Conservation (phyloP, 305 asterid species). For the Fraxinus baroniana region DNA sequence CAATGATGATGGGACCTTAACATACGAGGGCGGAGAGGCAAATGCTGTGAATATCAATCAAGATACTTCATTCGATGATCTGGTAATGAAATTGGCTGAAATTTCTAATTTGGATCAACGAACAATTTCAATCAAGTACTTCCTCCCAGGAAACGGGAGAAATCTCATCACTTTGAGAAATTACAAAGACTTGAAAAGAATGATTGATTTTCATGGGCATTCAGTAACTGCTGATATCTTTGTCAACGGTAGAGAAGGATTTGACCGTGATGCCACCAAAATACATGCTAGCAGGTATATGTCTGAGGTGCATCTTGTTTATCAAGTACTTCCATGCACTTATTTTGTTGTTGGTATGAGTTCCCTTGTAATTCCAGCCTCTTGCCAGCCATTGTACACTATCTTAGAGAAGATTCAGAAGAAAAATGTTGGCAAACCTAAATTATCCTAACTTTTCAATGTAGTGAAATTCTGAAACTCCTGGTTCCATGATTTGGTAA, state of each 20-base stretch:
- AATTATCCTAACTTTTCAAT: constrained; percentile 1
- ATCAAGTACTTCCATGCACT: constrained; percentile 12
- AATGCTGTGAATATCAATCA: constrained; percentile 71
- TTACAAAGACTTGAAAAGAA: constrained; percentile 78
- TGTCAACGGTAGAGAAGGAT: constrained; percentile 66
- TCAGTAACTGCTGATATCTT: constrained; percentile 86
- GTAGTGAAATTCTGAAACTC: not conserved
- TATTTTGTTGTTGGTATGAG: not conserved
- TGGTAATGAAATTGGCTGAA: constrained; percentile 74
- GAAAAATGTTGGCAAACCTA: not conserved
- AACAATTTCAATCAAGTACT: constrained; percentile 72
- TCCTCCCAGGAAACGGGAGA: constrained; percentile 85
- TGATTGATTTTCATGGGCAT: constrained; percentile 79
- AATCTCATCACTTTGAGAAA: constrained; percentile 68
- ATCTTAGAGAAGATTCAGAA: constrained; percentile 5
- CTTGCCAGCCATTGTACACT: constrained; percentile 3
- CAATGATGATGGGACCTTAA: constrained; percentile 63
- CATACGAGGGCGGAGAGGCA: constrained; percentile 81
- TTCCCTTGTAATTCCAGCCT: constrained; percentile 13
- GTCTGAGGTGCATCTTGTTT: constrained; percentile 19
- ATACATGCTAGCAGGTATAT: constrained; percentile 50
- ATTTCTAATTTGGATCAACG: constrained; percentile 63
- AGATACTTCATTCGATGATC: constrained; percentile 61
- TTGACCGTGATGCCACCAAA: constrained; percentile 49
- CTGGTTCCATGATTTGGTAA: not conserved